Conservation (phyloP, 2,329 filamentous ascomycete genomes). For the Fusarium tuaranense region DNA sequence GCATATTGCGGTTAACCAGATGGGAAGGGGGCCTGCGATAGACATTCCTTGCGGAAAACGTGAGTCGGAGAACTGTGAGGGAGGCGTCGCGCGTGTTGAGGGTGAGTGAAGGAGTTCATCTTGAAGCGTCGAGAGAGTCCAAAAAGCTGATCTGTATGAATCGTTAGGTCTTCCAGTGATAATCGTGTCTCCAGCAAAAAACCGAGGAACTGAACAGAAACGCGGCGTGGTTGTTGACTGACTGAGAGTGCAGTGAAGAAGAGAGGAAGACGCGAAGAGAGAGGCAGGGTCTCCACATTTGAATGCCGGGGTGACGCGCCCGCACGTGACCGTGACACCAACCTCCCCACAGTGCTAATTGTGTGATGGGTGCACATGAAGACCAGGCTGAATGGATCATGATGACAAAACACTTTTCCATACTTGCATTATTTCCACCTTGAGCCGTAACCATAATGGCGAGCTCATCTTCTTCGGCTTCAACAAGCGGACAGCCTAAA, state of each 20-base stretch:
- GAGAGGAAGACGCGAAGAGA: constrained; percentile 18
- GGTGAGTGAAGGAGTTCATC: constrained; percentile 59
- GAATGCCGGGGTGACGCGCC: constrained; percentile 11
- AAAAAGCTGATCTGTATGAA: constrained; percentile 31
- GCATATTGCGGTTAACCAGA: constrained; percentile 60
- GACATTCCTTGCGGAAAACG: constrained; percentile 78
- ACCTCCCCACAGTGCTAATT: constrained; percentile 24
- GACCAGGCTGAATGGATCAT: constrained; percentile 19
- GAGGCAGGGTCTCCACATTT: constrained; percentile 17
- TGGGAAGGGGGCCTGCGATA: constrained; percentile 57
- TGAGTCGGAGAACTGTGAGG: constrained; percentile 82
- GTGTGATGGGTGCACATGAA: constrained; percentile 41
- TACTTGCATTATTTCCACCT: constrained; percentile 18
- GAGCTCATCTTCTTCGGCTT: constrained; percentile 35
- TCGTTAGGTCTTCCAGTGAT: constrained; percentile 11
- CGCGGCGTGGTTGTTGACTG: constrained; percentile 34
- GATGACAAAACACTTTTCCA: constrained; percentile 39
- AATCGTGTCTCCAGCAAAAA: constrained; percentile 35
- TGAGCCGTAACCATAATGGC: constrained; percentile 40
- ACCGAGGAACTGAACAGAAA: constrained; percentile 25
- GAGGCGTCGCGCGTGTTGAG: constrained; percentile 74
- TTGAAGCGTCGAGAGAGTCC: constrained; percentile 33
- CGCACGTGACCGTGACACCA: constrained; percentile 43
- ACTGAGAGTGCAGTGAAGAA: constrained; percentile 11
- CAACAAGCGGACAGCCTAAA: constrained; percentile 41